phyloP scores from a whole-genome alignment of 495 filamentous ascomycete species.

The Penicillium simplicissimum region DNA sequence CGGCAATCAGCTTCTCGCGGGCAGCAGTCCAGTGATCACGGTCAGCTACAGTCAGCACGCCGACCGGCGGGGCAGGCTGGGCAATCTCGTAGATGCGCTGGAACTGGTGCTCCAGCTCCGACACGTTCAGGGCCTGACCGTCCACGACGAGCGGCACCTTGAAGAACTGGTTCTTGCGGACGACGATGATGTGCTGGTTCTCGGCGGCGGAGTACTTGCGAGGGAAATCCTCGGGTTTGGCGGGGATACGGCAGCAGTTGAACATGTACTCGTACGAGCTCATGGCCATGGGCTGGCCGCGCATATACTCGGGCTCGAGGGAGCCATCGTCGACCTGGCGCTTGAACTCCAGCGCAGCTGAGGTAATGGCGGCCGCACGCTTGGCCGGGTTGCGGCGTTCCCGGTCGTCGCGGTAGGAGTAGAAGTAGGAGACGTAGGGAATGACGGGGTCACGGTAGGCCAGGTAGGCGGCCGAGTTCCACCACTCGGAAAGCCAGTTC shows the following conservation, averaged over 20 bases:
- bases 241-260: slow-evolving; percentile 87
- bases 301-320: slow-evolving; percentile 98
- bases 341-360: slow-evolving; percentile 88
- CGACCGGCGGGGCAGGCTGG: slow-evolving; percentile 69
- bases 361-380: slow-evolving; percentile 87
- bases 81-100: slow-evolving; percentile 78
- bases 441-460: slow-evolving; percentile 93
- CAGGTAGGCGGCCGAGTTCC: slow-evolving; percentile 92
- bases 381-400: slow-evolving; percentile 84
- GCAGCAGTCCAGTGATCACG: slow-evolving; percentile 91
- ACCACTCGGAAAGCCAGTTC: slow-evolving; percentile 98
- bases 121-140: slow-evolving; percentile 79
- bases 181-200: slow-evolving; percentile 81
- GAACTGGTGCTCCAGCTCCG: slow-evolving; percentile 89
- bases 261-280: slow-evolving; percentile 99
- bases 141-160: slow-evolving; percentile 75
- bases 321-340: slow-evolving; percentile 79
- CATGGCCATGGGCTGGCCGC: slow-evolving; percentile 93
- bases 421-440: slow-evolving; percentile 99
- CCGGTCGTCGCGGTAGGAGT: slow-evolving; percentile 94
- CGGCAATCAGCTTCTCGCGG: slow-evolving; percentile 71
- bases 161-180: slow-evolving; percentile 96
- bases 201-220: slow-evolving; percentile 74
- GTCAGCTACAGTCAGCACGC: slow-evolving; percentile 86
- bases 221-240: slow-evolving; percentile 76